Evolutionary conservation across 345 rosid genomes (phyloP).

Genomic region (Populus davidiana): DNA sequence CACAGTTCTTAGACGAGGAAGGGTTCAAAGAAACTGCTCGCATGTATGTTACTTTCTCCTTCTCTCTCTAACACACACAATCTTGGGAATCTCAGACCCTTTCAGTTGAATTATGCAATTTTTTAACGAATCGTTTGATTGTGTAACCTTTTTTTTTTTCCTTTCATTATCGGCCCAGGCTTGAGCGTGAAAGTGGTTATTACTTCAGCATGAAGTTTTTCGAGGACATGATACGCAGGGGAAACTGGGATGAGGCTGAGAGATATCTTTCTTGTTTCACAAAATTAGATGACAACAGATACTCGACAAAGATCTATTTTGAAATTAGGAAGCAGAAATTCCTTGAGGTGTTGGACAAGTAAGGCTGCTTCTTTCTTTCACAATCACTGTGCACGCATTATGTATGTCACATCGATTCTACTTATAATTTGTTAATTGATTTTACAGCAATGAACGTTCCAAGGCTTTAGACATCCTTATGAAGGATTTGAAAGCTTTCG

Average conservation of each 20-base stretch:
- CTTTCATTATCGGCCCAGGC: conserved; percentile 23
- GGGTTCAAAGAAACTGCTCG: conserved; percentile 37
- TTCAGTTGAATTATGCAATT: background rate
- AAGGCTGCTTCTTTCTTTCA: background rate
- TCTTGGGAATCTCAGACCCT: too few species aligned
- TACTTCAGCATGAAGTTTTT: conserved; percentile 39
- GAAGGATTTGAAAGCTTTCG: conserved; percentile 41
- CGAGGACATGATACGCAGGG: conserved; percentile 31
- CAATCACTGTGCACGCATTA: background rate
- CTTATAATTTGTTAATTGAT: background rate
- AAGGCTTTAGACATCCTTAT: conserved; percentile 40
- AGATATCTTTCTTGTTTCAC: conserved; percentile 32
- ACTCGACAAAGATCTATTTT: conserved; percentile 37
- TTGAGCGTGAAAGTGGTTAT: conserved; percentile 33
- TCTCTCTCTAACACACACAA: background rate
- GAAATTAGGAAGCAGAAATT: conserved; percentile 38
- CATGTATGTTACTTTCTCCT: conserved; percentile 14
- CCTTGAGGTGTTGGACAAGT: conserved; percentile 40
- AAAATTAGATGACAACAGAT: conserved; percentile 24
- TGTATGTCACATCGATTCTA: background rate
- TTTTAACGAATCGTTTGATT: background rate
- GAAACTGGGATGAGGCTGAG: conserved; percentile 36
- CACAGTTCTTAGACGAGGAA: conserved; percentile 44
- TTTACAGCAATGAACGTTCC: conserved; percentile 25
- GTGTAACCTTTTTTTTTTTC: background rate